These are phyloP conservation scores for Ocimum tenuiflorum DNA, from an alignment of 257 asterid genomes.

Conservation along the genomic window DNA sequence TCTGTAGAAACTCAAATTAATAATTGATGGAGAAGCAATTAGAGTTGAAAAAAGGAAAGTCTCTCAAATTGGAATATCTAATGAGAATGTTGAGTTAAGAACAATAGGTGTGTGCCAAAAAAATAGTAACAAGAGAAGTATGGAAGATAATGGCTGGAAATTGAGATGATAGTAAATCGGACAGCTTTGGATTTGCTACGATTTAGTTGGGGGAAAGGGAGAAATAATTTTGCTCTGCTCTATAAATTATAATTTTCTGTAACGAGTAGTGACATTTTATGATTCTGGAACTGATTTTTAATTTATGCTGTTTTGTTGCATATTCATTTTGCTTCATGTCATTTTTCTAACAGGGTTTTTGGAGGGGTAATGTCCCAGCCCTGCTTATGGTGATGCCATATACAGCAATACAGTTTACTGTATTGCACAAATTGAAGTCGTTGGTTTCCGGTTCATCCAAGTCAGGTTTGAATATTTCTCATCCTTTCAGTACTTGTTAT, in stretches of 20 bases:
- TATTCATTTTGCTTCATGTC: background rate
- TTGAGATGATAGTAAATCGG: background rate
- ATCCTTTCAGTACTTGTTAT: constrained; percentile 3
- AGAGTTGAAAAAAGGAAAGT: background rate
- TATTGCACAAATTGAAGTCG: constrained; percentile 69
- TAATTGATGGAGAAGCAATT: background rate
- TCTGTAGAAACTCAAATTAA: background rate
- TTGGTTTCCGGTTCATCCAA: constrained; percentile 82
- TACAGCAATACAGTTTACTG: constrained; percentile 85
- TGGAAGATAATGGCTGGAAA: background rate
- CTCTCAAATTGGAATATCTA: background rate
- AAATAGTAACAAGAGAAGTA: background rate
- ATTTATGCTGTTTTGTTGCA: background rate
- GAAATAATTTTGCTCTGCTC: background rate
- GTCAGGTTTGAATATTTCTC: constrained; percentile 45
- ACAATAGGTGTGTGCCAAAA: background rate
- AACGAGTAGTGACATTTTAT: background rate
- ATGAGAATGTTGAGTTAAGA: background rate
- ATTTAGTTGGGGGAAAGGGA: background rate
- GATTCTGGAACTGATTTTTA: background rate
- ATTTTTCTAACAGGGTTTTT: constrained; percentile 56
- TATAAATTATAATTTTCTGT: background rate
- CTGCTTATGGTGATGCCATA: constrained; percentile 96
- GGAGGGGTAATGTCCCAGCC: constrained; percentile 98
- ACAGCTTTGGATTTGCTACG: background rate